Percentiles rank a stretch among this genome's conserved stretches.
Conservation (phyloP, 441 rosid species). For the Adansonia grandidieri region DNA sequence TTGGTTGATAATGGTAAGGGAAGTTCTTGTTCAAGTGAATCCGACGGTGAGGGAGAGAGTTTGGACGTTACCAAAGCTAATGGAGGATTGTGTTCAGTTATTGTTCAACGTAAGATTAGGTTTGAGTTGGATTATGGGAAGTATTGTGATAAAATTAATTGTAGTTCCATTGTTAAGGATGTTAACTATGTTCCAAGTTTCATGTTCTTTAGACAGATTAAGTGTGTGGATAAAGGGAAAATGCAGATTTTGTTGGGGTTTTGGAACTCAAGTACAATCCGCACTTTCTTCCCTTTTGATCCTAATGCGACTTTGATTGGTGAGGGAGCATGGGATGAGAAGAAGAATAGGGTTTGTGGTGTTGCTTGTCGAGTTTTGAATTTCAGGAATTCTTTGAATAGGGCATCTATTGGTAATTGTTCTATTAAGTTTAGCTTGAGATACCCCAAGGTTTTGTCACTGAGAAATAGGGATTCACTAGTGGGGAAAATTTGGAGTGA, state of each 20-base stretch:
- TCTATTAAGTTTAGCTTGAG: constrained; percentile 68
- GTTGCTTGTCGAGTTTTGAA: constrained; percentile 72
- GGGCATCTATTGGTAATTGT: constrained; percentile 69
- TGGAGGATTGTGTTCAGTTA: constrained; percentile 50
- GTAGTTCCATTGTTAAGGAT: constrained; percentile 46
- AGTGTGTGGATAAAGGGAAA: constrained; percentile 50
- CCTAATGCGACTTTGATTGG: constrained; percentile 65
- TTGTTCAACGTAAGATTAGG: constrained; percentile 32
- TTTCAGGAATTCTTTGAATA: constrained; percentile 45
- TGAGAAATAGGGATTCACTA: constrained; percentile 46
- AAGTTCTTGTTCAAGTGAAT: constrained; percentile 32
- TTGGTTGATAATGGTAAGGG: constrained; percentile 46
- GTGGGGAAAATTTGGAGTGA: constrained; percentile 73
- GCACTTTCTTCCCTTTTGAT: constrained; percentile 53
- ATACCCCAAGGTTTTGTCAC: constrained; percentile 55
- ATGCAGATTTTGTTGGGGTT: constrained; percentile 61
- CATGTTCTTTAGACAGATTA: constrained; percentile 45
- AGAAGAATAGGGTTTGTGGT: constrained; percentile 61
- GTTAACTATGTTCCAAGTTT: constrained; percentile 42
- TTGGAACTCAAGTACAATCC: constrained; percentile 31
- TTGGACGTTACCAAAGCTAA: constrained; percentile 34
- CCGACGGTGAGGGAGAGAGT: constrained; percentile 39
- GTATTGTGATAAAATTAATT: constrained; percentile 48
- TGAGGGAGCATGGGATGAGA: constrained; percentile 81
- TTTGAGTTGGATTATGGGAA: constrained; percentile 53